These are phyloP conservation scores for Termitomyces sp. DNA, from an alignment of 768 basidiomycete species.

Conservation along the genomic window DNA sequence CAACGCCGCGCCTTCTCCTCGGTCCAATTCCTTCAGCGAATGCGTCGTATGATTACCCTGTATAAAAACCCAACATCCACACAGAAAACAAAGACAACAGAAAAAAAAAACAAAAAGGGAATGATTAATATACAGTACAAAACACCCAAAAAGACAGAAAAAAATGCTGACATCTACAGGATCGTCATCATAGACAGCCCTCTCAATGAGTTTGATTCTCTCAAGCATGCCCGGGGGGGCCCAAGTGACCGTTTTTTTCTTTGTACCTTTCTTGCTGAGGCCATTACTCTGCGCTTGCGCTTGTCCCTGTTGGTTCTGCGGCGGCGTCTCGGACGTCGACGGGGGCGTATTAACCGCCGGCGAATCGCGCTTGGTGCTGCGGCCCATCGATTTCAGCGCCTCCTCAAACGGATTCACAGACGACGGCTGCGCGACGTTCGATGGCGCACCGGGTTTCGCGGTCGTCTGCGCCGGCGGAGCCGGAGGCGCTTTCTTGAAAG, in stretches of 20 bases:
- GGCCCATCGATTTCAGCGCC: conserved; percentile 70
- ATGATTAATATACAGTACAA: conserved; percentile 51
- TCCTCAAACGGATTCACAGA: conserved; percentile 81
- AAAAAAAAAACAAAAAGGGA: conserved; percentile 24
- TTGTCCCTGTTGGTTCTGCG: conserved; percentile 1
- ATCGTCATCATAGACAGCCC: conserved; percentile 87
- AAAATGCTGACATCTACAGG: conserved; percentile 72
- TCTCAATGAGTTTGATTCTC: conserved; percentile 75
- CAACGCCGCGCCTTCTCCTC: conserved; percentile 81
- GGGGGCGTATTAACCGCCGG: conserved; percentile 61
- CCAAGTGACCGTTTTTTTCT: conserved; percentile 79
- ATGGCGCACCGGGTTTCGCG: not conserved
- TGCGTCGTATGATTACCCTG: conserved; percentile 71
- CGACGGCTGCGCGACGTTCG: conserved; percentile 69
- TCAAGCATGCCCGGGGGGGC: conserved; percentile 70
- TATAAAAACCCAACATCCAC: conserved; percentile 18
- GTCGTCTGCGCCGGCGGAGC: conserved; percentile 22
- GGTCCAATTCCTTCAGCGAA: conserved; percentile 81
- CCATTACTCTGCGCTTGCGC: conserved; percentile 19
- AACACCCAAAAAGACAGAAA: conserved; percentile 26
- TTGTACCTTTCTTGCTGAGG: conserved; percentile 43
- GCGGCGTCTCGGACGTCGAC: conserved; percentile 27
- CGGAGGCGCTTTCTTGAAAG: conserved; percentile 74
- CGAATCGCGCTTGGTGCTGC: conserved; percentile 51
- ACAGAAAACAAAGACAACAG: conserved; percentile 2